These are phyloP conservation scores for Debaryomyces udenii DNA, from an alignment of 1,139 yeast species.

Conservation along the genomic window DNA sequence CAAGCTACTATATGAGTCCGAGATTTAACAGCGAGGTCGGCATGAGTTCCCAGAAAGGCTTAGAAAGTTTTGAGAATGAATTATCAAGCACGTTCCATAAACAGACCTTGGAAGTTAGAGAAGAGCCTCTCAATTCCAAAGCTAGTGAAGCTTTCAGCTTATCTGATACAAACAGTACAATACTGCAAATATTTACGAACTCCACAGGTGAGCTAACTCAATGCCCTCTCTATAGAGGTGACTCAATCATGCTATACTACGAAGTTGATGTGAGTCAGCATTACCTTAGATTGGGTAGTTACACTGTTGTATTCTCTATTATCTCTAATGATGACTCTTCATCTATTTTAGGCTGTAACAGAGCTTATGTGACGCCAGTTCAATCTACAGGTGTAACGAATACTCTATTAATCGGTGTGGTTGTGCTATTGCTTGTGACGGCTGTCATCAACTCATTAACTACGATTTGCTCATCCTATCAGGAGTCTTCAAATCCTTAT, in stretches of 20 bases:
- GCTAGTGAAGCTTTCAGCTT: background rate
- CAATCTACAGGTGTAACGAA: conserved; percentile 33
- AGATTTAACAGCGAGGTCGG: conserved; percentile 18
- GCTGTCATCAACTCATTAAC: conserved; percentile 46
- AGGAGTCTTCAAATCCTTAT: conserved; percentile 63
- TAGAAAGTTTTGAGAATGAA: background rate
- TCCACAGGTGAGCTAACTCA: conserved; percentile 31
- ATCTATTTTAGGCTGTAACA: conserved; percentile 49
- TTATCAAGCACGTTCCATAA: too few species aligned
- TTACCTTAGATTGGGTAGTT: conserved; percentile 45
- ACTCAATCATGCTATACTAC: conserved; percentile 42
- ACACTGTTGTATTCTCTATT: conserved; percentile 40
- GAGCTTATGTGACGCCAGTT: conserved; percentile 54
- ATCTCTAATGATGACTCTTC: conserved; percentile 40
- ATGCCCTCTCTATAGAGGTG: conserved; percentile 49
- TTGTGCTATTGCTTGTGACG: conserved; percentile 45
- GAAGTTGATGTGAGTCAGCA: conserved; percentile 39
- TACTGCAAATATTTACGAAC: conserved; percentile 29
- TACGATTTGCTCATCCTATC: conserved; percentile 57
- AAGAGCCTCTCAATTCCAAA: background rate
- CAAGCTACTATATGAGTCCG: conserved; percentile 25
- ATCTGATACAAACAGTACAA: conserved; percentile 21
- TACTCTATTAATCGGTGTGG: conserved; percentile 43
- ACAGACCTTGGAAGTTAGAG: background rate
- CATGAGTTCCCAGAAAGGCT: background rate